Conservation (phyloP, 2,329 filamentous ascomycete species). For the Bimuria novae-zelandiae region DNA sequence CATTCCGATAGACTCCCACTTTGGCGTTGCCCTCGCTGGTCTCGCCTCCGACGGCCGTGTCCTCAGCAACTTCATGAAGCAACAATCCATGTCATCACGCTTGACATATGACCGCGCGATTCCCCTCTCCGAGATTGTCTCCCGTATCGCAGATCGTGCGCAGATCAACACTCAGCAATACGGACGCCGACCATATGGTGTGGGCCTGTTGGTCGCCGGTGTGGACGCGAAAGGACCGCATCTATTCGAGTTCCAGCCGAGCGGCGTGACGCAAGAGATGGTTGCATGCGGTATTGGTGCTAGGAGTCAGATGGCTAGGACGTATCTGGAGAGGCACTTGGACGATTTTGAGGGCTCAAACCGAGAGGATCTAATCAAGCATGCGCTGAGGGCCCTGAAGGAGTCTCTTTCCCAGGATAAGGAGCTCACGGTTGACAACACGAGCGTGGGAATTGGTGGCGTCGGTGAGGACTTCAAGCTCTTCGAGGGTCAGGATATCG, state of each 20-base stretch:
- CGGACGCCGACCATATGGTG: slow-evolving; percentile 93
- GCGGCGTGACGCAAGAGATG: slow-evolving; percentile 97
- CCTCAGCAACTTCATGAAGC: slow-evolving; percentile 99
- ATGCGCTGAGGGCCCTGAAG: slow-evolving; percentile 89
- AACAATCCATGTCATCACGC: slow-evolving; percentile 93
- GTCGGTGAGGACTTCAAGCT: slow-evolving; percentile 81
- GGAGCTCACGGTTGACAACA: slow-evolving; percentile 96
- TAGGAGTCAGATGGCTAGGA: slow-evolving; percentile 94
- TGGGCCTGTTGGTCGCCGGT: slow-evolving; percentile 88
- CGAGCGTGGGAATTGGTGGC: slow-evolving; percentile 85
- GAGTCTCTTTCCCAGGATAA: slow-evolving; percentile 97
- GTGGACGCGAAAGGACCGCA: slow-evolving; percentile 94
- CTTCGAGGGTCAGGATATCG: slow-evolving; percentile 86
- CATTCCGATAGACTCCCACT: slow-evolving; percentile 93
- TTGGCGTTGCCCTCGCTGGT: slow-evolving; percentile 92
- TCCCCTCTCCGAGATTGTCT: slow-evolving; percentile 84
- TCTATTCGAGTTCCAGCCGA: slow-evolving; percentile 97
- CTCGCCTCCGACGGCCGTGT: slow-evolving; percentile 97
- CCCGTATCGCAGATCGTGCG: slow-evolving; percentile 92
- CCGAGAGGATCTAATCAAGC: slow-evolving; percentile 85
- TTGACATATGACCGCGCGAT: slow-evolving; percentile 95
- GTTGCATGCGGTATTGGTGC: slow-evolving; percentile 93
- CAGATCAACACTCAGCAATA: slow-evolving; percentile 98
- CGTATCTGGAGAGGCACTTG: slow-evolving; percentile 91
- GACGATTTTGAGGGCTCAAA: slow-evolving; percentile 77